Evolutionary conservation across 2,329 filamentous ascomycete genomes (phyloP), one percentile per base, ranked within the genome.

Genomic region (Epichloe sylvatica): DNA sequence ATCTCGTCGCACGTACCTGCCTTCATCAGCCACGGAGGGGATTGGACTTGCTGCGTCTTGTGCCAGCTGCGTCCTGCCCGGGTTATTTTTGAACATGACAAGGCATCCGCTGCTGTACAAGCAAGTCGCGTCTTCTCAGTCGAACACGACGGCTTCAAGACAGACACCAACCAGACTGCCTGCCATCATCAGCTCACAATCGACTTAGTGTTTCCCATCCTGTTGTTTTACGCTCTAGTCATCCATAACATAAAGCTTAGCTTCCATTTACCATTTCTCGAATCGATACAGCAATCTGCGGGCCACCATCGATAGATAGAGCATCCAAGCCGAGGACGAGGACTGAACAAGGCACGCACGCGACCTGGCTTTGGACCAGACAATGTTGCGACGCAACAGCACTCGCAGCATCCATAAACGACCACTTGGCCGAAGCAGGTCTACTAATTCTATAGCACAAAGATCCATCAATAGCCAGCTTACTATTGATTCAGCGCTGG

Each of bases 341-440:
- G 35, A 47, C 38, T 17, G 17, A 42, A 30, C 30, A 30, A 25
- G n/a, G 11, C 15, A 23, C 33, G 17, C 17, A 23, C 33, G 5
- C 19, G 15, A 15, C 15, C 13, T 33, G n/a, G 41, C 33, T 30
- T 4, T 4, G 4, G 4, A 12, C 6, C 45, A 47, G 53, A 59
- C 56, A 30, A 78, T 78, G 75, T 66, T 74, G 47, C 71, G 69
- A 53, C 68, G 70, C 36, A 75, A 72, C 52, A 77, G 70, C 57
- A 65, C 64, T 52, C 74, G 66, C 51, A 61, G 57, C 45, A 59
- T 66, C 61, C 55, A 70, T 60, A 56, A 64, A 57, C 58, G 68
- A 60, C 59, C 65, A 69, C 49, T 78, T 23, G 62, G 65, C 56
- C 72, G 70, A 55, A 75, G 72, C 60, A 80, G 76, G 58, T 80